phyloP scores from a whole-genome alignment of 306 rosid genomes.

The Ochetophila trinervis region DNA sequence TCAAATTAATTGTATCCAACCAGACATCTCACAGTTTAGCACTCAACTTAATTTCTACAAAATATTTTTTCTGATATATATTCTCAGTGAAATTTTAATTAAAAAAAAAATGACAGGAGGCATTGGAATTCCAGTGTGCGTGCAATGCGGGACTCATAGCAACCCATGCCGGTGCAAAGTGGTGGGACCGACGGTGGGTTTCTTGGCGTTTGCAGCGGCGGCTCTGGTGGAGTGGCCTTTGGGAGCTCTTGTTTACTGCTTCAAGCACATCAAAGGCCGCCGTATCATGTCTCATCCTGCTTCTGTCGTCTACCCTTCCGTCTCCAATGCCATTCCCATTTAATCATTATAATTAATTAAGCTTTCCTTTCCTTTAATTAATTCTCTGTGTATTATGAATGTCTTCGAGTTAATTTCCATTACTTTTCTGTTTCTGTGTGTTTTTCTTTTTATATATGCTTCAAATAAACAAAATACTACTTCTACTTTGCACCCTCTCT shows the following conservation, averaged over 20 bases:
- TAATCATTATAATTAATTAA: neutral
- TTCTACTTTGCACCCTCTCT: no score
- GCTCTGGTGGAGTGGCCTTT: slow-evolving; percentile 82
- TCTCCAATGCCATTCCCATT: slow-evolving; percentile 46
- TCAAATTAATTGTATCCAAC: no score
- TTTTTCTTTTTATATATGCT: no score
- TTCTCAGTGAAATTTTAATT: no score
- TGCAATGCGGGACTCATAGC: slow-evolving; percentile 61
- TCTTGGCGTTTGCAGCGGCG: slow-evolving; percentile 52
- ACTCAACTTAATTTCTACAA: no score
- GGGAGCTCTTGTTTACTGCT: slow-evolving; percentile 57
- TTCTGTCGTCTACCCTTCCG: slow-evolving; percentile 56
- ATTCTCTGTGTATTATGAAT: no score
- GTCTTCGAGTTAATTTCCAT: no score
- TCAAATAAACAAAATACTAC: no score
- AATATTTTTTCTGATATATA: no score
- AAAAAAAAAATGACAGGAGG: slow-evolving; percentile 22
- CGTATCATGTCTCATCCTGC: slow-evolving; percentile 78
- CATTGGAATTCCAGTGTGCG: slow-evolving; percentile 49
- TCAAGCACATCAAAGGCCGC: slow-evolving; percentile 67
- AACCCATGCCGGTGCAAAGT: slow-evolving; percentile 89
- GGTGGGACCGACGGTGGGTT: slow-evolving; percentile 72
- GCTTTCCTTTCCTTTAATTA: no score
- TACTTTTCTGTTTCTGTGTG: no score
- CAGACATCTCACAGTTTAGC: no score